These are phyloP conservation scores for Candida methanosorbosa DNA, from an alignment of 805 yeast species.

Conservation along the genomic window DNA sequence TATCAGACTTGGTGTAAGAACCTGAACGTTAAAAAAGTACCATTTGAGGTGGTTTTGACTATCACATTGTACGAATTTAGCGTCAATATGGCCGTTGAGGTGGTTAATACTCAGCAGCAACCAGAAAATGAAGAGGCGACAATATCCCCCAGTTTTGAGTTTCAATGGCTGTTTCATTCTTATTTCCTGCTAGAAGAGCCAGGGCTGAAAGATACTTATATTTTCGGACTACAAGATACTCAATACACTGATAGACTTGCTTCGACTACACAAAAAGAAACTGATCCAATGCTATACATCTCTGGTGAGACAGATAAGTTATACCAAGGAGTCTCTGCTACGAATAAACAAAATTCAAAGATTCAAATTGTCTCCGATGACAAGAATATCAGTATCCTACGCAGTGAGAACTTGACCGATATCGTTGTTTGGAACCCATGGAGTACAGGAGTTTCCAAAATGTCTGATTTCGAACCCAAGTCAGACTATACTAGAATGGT, in stretches of 20 bases:
- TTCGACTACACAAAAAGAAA: background rate
- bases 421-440: conserved; percentile 16
- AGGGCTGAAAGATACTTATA: conserved; percentile 9
- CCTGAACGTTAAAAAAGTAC: conserved; percentile 4
- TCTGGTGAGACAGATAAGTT: conserved; percentile 9
- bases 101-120: conserved; percentile 5
- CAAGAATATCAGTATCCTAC: conserved; percentile 5
- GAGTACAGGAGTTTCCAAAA: conserved; percentile 6
- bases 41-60: conserved; percentile 6
- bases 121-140: background rate
- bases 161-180: conserved; percentile 13
- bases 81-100: conserved; percentile 3
- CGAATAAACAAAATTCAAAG: background rate
- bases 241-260: conserved; percentile 7
- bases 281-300: conserved; percentile 9
- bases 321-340: too few species aligned
- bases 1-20: conserved; percentile 9
- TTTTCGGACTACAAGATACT: conserved; percentile 10
- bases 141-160: conserved; percentile 10
- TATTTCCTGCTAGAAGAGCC: conserved; percentile 9
- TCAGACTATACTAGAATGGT: conserved; percentile 9
- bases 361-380: conserved; percentile 12
- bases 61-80: conserved; percentile 5
- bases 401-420: conserved; percentile 7
- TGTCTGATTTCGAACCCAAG: conserved; percentile 13